Percentiles rank a stretch among this genome's conserved stretches.
Evolutionary conservation across 2,329 filamentous ascomycete species (phyloP).

Genomic region (Sarocladium kiliense): DNA sequence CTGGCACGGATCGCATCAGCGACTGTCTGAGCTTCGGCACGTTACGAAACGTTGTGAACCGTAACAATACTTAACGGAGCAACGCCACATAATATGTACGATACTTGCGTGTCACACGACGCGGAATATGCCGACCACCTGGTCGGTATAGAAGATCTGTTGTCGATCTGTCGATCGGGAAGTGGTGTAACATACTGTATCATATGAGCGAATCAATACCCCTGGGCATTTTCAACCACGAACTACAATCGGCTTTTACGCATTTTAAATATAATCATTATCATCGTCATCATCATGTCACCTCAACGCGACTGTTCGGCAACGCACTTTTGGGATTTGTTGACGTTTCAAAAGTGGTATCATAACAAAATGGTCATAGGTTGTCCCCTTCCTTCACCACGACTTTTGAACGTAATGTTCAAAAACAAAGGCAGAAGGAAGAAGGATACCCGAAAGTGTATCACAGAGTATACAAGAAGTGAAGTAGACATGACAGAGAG

Average conservation of each 20-base stretch:
- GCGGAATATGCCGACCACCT: too few species aligned
- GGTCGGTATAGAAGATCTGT: too few species aligned
- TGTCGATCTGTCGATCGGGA: too few species aligned
- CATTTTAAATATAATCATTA: neutral
- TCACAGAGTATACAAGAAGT: slow-evolving; percentile 10
- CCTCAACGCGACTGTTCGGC: neutral
- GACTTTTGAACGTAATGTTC: neutral
- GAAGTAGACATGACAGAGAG: neutral
- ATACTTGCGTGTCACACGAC: slow-evolving; percentile 34
- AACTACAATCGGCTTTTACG: neutral
- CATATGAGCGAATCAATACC: slow-evolving; percentile 1
- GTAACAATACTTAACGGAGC: neutral
- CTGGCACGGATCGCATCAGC: slow-evolving; percentile 70
- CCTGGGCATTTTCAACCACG: neutral
- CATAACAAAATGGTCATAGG: slow-evolving; percentile 1
- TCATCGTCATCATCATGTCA: neutral
- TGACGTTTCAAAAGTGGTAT: slow-evolving; percentile 9
- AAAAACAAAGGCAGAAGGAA: neutral
- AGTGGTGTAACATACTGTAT: slow-evolving; percentile 8
- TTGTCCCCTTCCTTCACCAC: neutral
- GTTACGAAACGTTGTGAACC: slow-evolving; percentile 58
- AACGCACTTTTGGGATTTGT: slow-evolving; percentile 3
- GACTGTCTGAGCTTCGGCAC: slow-evolving; percentile 89
- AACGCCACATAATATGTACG: neutral
- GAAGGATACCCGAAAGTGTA: neutral